Evolutionary conservation across 352 stramenopile species (phyloP), one percentile per base, ranked within the genome.

Genomic region (Globisporangium echinulatum): DNA sequence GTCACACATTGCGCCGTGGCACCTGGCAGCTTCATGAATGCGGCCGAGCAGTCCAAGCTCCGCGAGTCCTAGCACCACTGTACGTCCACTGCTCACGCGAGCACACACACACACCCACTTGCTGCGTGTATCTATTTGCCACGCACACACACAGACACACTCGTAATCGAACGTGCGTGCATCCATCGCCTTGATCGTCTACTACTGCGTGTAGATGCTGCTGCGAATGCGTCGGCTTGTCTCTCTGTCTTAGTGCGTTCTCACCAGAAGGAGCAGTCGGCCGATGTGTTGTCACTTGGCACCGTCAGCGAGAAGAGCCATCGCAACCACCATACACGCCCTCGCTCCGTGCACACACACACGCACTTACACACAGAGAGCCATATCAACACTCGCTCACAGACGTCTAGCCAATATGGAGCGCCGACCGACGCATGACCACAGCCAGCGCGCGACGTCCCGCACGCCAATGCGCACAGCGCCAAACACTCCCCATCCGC

Each of bases 1-100:
- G 25, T 2, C 25, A 40, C 19, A 11, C 52, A 13, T 40, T 39
- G 13, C 39, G 49, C 33, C 42, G 14, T 10, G 7, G 37, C 14
- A 19, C 19, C 33, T 25, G 25, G 25, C 25, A 83, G 74, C 37
- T 83, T 83, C 55, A 79, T 79, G 54, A 83, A 72, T 53, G 74
- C 72, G 14, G 59, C 74, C 3, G 52, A 74, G 56, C 66, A 79
- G 49, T 70, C 69, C 7, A 74, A 71, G 38, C 72, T 69, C 39
- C 60, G 68, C 46, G 60, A 75, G 6, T 60, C 42, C 9, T 47
- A 47, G 42, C 9, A 13, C 8, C 5, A 47, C 10, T 14, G 42
- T 10, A 47, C 42, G 42, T 5, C 10, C 42, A 15, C 42, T 43
- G 39, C 39, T 43, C 39, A 10, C 39, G 7, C 4, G 11, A n/a